Conservation (phyloP, 306 rosid species). For the Styphnolobium japonicum region DNA sequence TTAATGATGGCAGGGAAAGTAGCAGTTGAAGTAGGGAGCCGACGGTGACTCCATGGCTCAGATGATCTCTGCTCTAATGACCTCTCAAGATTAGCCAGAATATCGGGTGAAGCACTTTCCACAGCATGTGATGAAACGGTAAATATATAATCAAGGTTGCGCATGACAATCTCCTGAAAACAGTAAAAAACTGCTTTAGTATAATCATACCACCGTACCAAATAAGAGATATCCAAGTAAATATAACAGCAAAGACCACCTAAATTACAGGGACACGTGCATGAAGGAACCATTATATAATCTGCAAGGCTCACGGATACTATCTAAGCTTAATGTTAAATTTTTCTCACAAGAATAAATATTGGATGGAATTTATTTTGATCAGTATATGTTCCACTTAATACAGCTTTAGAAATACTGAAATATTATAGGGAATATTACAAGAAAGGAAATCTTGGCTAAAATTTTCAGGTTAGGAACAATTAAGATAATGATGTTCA, state of each 20-base stretch:
- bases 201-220: constrained; percentile 18
- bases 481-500: no score
- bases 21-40: constrained; percentile 88
- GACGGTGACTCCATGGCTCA: constrained; percentile 86
- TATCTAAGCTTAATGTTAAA: neutral
- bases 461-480: no score
- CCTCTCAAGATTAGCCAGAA: constrained; percentile 76
- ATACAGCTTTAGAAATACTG: neutral
- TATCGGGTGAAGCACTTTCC: constrained; percentile 65
- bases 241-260: neutral
- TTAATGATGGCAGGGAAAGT: constrained; percentile 75
- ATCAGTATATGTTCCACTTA: neutral
- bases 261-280: constrained; percentile 6
- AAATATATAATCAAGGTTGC: constrained; percentile 83
- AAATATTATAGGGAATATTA: no score
- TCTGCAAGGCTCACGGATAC: neutral
- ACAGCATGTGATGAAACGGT: constrained; percentile 69
- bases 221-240: neutral
- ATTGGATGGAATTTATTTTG: neutral
- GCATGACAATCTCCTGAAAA: constrained; percentile 79
- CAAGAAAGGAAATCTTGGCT: no score
- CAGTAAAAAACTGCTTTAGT: constrained; percentile 19
- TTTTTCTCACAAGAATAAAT: neutral
- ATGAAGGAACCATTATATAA: neutral
- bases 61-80: constrained; percentile 76